These are phyloP conservation scores for Fusarium palustre DNA, from an alignment of 2,329 filamentous ascomycete species.

Conservation along the genomic window DNA sequence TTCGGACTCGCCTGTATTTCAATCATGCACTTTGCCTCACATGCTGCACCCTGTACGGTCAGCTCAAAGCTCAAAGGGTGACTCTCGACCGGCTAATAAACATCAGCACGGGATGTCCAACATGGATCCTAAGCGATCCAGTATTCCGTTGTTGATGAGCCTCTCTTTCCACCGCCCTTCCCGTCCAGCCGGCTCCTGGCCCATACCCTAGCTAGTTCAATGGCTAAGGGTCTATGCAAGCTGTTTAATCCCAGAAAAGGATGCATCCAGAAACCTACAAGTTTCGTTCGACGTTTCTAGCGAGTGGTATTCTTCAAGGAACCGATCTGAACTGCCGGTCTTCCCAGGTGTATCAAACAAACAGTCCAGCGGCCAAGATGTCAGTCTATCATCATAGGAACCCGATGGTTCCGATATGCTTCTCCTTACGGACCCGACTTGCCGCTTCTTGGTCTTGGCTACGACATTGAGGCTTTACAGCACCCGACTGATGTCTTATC, in stretches of 20 bases:
- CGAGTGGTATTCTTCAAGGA: slow-evolving; percentile 14
- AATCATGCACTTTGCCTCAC: slow-evolving; percentile 36
- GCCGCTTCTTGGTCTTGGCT: not conserved
- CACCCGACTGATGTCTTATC: not conserved
- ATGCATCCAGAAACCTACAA: slow-evolving; percentile 9
- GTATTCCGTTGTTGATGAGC: slow-evolving; percentile 4
- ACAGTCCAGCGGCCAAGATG: slow-evolving; percentile 27
- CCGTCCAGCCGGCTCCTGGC: slow-evolving; percentile 33
- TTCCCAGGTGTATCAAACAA: slow-evolving; percentile 25
- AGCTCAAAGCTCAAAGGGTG: slow-evolving; percentile 12
- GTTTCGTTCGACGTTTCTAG: not conserved
- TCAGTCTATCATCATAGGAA: slow-evolving; percentile 19
- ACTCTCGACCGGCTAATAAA: slow-evolving; percentile 27
- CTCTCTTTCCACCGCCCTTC: slow-evolving; percentile 18
- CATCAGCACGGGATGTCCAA: slow-evolving; percentile 24
- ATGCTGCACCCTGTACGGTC: slow-evolving; percentile 9
- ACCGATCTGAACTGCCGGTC: slow-evolving; percentile 38
- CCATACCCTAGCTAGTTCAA: slow-evolving; percentile 3
- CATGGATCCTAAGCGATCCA: slow-evolving; percentile 22
- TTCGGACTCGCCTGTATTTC: slow-evolving; percentile 1
- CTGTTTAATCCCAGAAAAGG: slow-evolving; percentile 8
- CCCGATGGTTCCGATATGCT: not conserved
- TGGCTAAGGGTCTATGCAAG: not conserved
- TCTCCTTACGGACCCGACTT: not conserved
- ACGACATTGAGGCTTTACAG: not conserved